Evolutionary conservation across 2,329 filamentous ascomycete genomes (phyloP).

Genomic region (Ophiostoma perfectum): DNA sequence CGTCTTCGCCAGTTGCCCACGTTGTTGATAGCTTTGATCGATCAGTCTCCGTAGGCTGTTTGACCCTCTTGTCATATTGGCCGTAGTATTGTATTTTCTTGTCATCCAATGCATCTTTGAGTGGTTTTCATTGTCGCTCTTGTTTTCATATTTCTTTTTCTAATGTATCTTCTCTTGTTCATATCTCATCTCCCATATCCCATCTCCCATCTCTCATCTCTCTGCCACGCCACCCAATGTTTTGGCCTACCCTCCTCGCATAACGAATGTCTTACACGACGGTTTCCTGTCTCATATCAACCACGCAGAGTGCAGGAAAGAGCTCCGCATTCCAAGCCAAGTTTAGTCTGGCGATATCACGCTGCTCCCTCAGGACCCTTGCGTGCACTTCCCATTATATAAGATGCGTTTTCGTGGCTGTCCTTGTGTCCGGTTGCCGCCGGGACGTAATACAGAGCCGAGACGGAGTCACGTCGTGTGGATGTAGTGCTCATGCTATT

Average conservation of each 20-base stretch:
- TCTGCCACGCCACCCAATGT: background rate
- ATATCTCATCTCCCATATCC: background rate
- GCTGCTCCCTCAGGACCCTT: no score
- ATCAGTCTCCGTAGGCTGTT: background rate
- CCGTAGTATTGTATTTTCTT: background rate
- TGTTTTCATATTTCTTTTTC: background rate
- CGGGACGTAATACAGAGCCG: no score
- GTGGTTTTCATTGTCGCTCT: no score
- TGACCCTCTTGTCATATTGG: background rate
- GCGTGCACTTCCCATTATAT: no score
- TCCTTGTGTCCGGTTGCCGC: no score
- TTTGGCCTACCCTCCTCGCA: background rate
- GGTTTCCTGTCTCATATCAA: conserved; percentile 18
- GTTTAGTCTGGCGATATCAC: background rate
- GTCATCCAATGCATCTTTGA: no score
- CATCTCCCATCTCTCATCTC: background rate
- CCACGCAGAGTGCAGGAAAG: background rate
- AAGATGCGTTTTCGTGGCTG: no score
- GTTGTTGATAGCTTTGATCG: background rate
- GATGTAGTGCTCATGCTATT: no score
- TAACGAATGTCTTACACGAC: conserved; percentile 13
- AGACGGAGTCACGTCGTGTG: no score
- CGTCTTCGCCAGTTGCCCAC: conserved; percentile 8
- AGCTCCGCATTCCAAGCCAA: background rate
- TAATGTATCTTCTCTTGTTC: background rate